These are phyloP conservation scores for Pisolithus tinctorius DNA, from an alignment of 768 basidiomycete species.

Conservation along the genomic window DNA sequence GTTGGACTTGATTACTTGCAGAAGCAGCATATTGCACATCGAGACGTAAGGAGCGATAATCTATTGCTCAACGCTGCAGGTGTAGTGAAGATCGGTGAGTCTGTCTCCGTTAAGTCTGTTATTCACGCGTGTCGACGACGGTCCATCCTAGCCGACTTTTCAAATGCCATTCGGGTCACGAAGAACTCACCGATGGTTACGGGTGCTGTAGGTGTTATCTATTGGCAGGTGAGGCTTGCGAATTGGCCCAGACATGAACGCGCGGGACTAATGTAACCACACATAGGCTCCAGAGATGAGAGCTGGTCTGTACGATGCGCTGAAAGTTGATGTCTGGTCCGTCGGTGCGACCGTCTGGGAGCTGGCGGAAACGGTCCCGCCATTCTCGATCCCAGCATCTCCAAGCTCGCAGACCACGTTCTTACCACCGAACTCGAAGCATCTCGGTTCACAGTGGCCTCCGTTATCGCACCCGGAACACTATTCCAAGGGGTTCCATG, in stretches of 20 bases:
- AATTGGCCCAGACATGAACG: neutral
- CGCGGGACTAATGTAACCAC: neutral
- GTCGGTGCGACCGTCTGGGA: conserved; percentile 83
- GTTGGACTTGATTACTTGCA: conserved; percentile 62
- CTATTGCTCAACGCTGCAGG: conserved; percentile 63
- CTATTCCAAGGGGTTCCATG: conserved; percentile 64
- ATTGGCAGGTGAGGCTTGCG: conserved; percentile 59
- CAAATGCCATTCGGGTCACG: conserved; percentile 59
- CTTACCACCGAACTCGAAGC: conserved; percentile 34
- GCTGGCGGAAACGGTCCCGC: conserved; percentile 67
- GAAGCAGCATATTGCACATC: conserved; percentile 63
- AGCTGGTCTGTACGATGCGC: conserved; percentile 59
- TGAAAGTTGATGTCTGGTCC: conserved; percentile 77
- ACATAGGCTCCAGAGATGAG: conserved; percentile 66
- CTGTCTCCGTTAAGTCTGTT: neutral
- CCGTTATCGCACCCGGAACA: conserved; percentile 49
- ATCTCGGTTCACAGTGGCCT: conserved; percentile 59
- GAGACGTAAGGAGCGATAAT: conserved; percentile 83
- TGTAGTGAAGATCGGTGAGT: conserved; percentile 67
- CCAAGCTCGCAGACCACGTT: conserved; percentile 14
- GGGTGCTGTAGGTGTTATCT: conserved; percentile 64
- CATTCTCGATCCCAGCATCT: conserved; percentile 46
- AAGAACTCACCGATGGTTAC: conserved; percentile 42
- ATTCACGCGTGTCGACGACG: neutral
- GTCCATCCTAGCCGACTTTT: conserved; percentile 64